Evolutionary conservation across 148 eudicot species (phyloP).

Genomic region (Fagopyrum tataricum): DNA sequence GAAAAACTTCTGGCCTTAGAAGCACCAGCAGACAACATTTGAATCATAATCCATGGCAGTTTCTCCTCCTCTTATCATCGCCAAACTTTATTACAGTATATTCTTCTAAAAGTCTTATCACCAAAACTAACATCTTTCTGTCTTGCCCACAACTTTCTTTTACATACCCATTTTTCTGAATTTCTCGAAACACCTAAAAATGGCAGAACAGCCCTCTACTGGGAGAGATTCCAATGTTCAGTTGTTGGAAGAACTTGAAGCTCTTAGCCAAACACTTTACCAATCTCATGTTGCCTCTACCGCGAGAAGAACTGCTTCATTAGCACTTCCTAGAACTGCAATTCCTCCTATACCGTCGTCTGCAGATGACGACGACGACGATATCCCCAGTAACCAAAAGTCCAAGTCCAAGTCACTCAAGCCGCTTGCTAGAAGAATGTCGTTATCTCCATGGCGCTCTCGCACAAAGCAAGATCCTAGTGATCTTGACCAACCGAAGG

Average conservation of each 20-base stretch:
- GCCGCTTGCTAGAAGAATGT: constrained; percentile 67
- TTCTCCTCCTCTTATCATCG: constrained; percentile 37
- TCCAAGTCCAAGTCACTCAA: constrained; percentile 27
- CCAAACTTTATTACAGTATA: too few species aligned
- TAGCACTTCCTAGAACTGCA: constrained; percentile 57
- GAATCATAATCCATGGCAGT: constrained; percentile 31
- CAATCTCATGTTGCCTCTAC: constrained; percentile 42
- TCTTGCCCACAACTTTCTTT: not conserved
- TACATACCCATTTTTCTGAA: not conserved
- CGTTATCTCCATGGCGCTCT: constrained; percentile 84
- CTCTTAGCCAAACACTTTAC: constrained; percentile 61
- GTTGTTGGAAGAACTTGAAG: constrained; percentile 72
- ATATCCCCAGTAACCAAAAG: constrained; percentile 16
- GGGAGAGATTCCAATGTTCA: constrained; percentile 55
- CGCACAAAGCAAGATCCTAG: constrained; percentile 38
- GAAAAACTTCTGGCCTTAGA: constrained; percentile 33
- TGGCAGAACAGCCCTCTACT: constrained; percentile 28
- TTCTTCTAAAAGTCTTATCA: constrained; percentile 7
- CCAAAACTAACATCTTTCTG: not conserved
- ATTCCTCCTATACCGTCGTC: constrained; percentile 44
- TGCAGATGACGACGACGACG: constrained; percentile 25
- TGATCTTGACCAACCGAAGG: constrained; percentile 16
- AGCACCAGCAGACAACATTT: constrained; percentile 32
- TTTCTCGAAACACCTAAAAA: constrained; percentile 8
- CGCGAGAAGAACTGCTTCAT: constrained; percentile 61